Conservation (phyloP, 208 protist genomes). For the Leishmania guyanensis region DNA sequence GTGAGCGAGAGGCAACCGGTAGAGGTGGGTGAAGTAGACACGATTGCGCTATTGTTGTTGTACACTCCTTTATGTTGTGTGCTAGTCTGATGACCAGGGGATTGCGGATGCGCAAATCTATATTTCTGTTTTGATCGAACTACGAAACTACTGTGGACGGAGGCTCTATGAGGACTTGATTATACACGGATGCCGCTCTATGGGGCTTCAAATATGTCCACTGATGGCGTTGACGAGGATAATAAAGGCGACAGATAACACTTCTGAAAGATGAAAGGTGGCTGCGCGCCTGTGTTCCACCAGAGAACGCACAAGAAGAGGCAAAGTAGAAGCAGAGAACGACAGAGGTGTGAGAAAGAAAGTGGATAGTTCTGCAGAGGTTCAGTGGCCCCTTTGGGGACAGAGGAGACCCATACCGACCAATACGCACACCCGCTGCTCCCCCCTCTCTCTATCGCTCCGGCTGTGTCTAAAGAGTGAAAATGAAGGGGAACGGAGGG, state of each 20-base stretch:
- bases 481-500: neutral
- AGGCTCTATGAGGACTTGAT: neutral
- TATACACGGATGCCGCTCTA: neutral
- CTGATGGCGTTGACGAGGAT: too few relatives aligned
- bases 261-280: neutral
- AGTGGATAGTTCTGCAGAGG: neutral
- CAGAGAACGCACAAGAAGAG: neutral
- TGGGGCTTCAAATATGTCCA: neutral
- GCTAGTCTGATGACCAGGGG: neutral
- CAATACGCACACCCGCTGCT: neutral
- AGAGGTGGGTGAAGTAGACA: neutral
- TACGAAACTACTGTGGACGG: neutral
- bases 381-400: neutral
- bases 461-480: neutral
- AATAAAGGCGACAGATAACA: neutral
- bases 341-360: neutral
- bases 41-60: neutral
- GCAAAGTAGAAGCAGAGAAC: neutral
- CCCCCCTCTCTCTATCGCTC: neutral
- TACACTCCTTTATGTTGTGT: neutral
- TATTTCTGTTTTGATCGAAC: neutral
- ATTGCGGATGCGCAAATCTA: neutral
- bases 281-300: neutral
- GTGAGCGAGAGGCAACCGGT: neutral
- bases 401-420: neutral